Conservation (phyloP, 2,329 filamentous ascomycete species). For the Diaporthe sp. region DNA sequence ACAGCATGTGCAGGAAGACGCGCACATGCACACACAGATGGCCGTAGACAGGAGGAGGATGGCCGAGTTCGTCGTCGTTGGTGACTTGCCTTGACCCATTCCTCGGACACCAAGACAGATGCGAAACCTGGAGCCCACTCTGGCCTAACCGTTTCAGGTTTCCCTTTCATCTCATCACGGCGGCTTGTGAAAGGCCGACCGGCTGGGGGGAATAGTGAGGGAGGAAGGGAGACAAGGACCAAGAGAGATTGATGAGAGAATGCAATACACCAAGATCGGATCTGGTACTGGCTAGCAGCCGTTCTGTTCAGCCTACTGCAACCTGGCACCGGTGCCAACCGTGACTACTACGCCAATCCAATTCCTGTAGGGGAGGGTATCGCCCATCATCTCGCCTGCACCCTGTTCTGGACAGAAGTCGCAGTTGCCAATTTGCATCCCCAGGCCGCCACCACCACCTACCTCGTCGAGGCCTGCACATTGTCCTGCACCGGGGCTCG, state of each 20-base stretch:
- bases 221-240: neutral
- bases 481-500: constrained; percentile 4
- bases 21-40: neutral
- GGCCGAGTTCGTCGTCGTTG: neutral
- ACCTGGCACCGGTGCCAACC: constrained; percentile 4
- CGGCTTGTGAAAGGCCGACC: constrained; percentile 25
- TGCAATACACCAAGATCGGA: constrained; percentile 27
- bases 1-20: too few species aligned
- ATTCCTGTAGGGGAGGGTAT: neutral
- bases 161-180: constrained; percentile 30
- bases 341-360: neutral
- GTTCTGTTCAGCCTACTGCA: neutral
- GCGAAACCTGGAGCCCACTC: constrained; percentile 29
- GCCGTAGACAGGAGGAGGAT: neutral
- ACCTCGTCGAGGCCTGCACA: constrained; percentile 8
- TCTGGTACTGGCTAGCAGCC: neutral
- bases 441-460: constrained; percentile 17
- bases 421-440: constrained; percentile 23
- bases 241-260: constrained; percentile 6
- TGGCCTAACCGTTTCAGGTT: constrained; percentile 29
- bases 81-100: constrained; percentile 13
- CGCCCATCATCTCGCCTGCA: constrained; percentile 31
- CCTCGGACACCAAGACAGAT: constrained; percentile 23
- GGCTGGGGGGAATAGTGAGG: neutral
- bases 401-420: constrained; percentile 19